Evolutionary conservation across 1,284 basidiomycete genomes (phyloP).

Genomic region (Austropuccinia psidii): DNA sequence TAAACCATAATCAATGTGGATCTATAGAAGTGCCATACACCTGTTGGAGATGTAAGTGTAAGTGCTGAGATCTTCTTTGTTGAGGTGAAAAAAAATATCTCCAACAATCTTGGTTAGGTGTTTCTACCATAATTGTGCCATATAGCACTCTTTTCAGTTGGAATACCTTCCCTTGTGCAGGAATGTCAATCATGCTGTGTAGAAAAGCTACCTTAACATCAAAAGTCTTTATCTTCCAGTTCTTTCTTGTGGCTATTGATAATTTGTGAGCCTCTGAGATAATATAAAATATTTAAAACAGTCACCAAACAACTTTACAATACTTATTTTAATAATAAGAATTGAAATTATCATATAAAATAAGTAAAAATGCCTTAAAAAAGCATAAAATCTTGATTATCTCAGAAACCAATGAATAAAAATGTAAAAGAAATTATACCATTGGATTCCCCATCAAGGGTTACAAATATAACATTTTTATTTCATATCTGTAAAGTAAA

Average conservation of each 20-base stretch:
- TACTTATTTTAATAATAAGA: too few relatives aligned
- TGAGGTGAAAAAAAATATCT: not conserved
- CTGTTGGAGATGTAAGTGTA: not conserved
- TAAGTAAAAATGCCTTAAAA: too few relatives aligned
- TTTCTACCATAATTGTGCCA: conserved; percentile 6
- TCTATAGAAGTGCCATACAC: not conserved
- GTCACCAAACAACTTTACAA: too few relatives aligned
- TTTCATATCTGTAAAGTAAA: too few relatives aligned
- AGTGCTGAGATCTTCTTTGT: not conserved
- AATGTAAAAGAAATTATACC: too few relatives aligned
- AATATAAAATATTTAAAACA: too few relatives aligned
- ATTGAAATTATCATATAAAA: too few relatives aligned
- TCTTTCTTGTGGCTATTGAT: not conserved
- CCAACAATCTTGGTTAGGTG: not conserved
- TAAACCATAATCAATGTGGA: conserved; percentile 6
- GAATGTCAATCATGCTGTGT: not conserved
- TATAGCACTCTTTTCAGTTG: not conserved
- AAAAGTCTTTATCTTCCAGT: not conserved
- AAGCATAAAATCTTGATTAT: too few relatives aligned
- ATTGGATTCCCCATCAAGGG: too few relatives aligned
- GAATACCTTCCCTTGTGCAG: not conserved
- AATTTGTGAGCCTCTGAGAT: too few relatives aligned
- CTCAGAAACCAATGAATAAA: too few relatives aligned
- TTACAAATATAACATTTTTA: too few relatives aligned
- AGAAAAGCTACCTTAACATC: not conserved